Base-by-base conservation (phyloP, 768 basidiomycete genomes). In the Podaxis sp. region DNA sequence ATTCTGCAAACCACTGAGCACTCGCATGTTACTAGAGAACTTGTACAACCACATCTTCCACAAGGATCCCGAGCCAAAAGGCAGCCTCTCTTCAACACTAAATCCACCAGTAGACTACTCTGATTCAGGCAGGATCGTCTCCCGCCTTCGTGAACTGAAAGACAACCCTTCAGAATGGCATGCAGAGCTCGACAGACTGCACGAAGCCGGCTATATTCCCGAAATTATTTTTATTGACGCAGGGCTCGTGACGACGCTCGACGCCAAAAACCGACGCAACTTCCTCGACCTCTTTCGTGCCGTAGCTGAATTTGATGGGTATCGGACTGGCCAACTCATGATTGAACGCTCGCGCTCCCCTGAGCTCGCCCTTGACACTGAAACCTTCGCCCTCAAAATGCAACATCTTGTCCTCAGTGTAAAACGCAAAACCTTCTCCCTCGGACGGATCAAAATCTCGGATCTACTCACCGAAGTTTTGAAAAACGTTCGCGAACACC, bases 201-300 rank as follows among this genome's bases (percentile, higher is more conserved):
- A 84, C 46, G 67, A 74, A 0, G 76, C 84, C 32, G 95, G 96
- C 1, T 98, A 93, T 71, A 83, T 91, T 42, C 96, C 97, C 14
- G 95, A 98, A 72, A 82, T 99, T 55, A 88, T 98, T 59, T 95
- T 99, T 72, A 91, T 99, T 67, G 97, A 99, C 71, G 93, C 96
- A 0, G 97, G 97, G 1, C 84, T 99, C 28, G 89, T 96, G 55
- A 98, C 95, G 2, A 89, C 89, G 0, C 86, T 99, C 50, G 85
- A 91, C 67, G 80, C 81, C 1, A 77, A 71, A n/a, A 93, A 98
- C 73, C 85, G 96, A 28, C 78, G 81, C 61, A 98, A 99, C 74
- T 99, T 99, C 72, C 82, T 99, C 50, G 96, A 99, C 68, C 87
- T 99, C 63, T 98, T 99, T 77, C 88, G 90, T 57, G 93, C 96